phyloP scores from a whole-genome alignment of 148 eudicot species.

The Beta vulgaris region DNA sequence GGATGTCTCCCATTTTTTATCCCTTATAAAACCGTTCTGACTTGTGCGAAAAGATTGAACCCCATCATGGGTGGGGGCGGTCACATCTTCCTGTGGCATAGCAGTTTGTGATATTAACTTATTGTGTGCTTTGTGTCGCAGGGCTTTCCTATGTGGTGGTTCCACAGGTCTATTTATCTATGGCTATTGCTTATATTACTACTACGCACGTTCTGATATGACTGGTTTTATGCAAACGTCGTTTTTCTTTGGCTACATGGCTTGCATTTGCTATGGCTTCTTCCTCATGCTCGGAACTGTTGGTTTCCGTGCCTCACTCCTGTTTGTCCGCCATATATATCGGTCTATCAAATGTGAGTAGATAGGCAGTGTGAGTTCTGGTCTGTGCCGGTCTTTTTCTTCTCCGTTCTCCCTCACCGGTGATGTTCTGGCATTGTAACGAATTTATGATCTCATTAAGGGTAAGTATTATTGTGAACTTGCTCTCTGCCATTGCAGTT shows the following conservation, averaged over 20 bases:
- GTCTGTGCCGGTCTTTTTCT: conserved; percentile 12
- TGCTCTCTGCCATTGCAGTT: conserved; percentile 22
- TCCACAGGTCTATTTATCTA: conserved; percentile 38
- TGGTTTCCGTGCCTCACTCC: conserved; percentile 35
- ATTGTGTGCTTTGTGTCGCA: conserved; percentile 12
- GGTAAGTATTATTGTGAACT: conserved; percentile 16
- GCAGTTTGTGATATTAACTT: not conserved
- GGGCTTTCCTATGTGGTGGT: conserved; percentile 37
- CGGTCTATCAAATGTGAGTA: conserved; percentile 39
- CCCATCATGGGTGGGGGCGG: not conserved
- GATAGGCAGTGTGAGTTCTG: conserved; percentile 11
- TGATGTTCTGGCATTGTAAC: conserved; percentile 11
- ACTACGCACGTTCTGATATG: conserved; percentile 39
- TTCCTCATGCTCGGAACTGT: conserved; percentile 42
- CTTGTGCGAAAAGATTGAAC: not conserved
- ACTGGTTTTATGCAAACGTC: conserved; percentile 42
- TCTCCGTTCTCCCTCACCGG: conserved; percentile 8
- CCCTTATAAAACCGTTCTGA: not conserved
- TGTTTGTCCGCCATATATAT: conserved; percentile 36
- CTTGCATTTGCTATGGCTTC: conserved; percentile 41
- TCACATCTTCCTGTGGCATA: not conserved
- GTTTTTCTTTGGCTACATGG: conserved; percentile 42
- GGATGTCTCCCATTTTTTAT: not conserved
- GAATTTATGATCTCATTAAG: not conserved
- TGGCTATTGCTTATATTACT: conserved; percentile 39